Base-by-base conservation (phyloP, 2,329 filamentous ascomycete genomes). In the Neopestalotiopsis clavispora region DNA sequence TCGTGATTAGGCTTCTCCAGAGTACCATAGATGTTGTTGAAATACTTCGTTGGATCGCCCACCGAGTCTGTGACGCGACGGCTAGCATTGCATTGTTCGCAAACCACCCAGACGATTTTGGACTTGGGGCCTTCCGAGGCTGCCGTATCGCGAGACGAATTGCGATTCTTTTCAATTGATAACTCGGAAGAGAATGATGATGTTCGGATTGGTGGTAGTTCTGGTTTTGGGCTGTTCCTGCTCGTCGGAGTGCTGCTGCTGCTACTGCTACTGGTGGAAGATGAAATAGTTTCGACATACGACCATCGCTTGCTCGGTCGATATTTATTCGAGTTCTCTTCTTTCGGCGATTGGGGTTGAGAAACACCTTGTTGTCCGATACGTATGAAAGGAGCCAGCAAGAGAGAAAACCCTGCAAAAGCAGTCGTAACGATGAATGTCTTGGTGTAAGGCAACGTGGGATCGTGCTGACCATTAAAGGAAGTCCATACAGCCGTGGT, bases 401-500 rank as follows among this genome's bases (percentile, higher is more conserved):
- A n/a, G 14, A 79, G 74, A 1, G 75, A 74, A 30, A 79, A 65
- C 7, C 71, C 68, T 1, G 76, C 71, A n/a, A 79, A 76, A 7
- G 74, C 73, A 2, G 77, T 73, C 1, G 75, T 78, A 4, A 76
- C 69, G 30, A 77, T 75, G 66, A 79, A 79, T 1, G 74, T 74
- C 67, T 77, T 76, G 17, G 74, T 74, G 60, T 78, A 79, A 28
- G 77, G 71, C 28, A 75, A 32, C 68, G 28, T 59, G 4, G 30
- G 57, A 20, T 59, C 57, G 34, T 38, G 10, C 6, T 59, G 2
- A 14, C 57, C 57, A 20, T 23, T 13, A 75, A 70, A 63, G 73
- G 77, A 78, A 10, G 77, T 77, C 78, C 77, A 79, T 4, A 79
- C 74, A 56, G 77, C 75, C n/a, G 78, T 78, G 13, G 77, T 79